Evolutionary conservation across 441 rosid species (phyloP).

Genomic region (Mallotus japonicus): DNA sequence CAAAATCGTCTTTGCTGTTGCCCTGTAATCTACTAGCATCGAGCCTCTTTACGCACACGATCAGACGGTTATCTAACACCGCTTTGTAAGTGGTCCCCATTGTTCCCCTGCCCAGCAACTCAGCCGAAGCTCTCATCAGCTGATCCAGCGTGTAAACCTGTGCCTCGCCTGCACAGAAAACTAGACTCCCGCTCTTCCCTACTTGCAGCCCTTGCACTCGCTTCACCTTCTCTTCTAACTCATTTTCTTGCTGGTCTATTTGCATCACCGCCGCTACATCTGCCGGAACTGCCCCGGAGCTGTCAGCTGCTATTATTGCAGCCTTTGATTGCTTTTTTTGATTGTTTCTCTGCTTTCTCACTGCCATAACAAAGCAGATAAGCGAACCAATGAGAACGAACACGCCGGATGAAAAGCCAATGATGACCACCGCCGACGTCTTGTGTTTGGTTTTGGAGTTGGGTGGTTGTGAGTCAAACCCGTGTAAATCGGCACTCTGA

Average conservation of each 20-base stretch:
- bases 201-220: constrained; percentile 52
- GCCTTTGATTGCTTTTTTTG: constrained; percentile 26
- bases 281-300: too few relatives aligned
- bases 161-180: constrained; percentile 64
- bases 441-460: constrained; percentile 34
- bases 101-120: constrained; percentile 75
- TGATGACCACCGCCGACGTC: constrained; percentile 43
- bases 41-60: constrained; percentile 76
- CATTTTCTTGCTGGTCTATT: constrained; percentile 56
- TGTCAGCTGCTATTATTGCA: constrained; percentile 15
- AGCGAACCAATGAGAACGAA: constrained; percentile 49
- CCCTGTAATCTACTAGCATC: constrained; percentile 56
- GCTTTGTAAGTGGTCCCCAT: constrained; percentile 84
- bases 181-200: constrained; percentile 53
- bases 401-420: constrained; percentile 50
- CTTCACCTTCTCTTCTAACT: constrained; percentile 64
- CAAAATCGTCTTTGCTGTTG: constrained; percentile 49
- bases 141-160: constrained; percentile 66
- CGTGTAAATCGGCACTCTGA: constrained; percentile 55
- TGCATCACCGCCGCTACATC: constrained; percentile 49
- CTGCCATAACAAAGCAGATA: constrained; percentile 41
- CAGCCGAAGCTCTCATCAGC: constrained; percentile 86
- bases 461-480: constrained; percentile 37
- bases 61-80: constrained; percentile 58
- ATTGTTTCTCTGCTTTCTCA: constrained; percentile 40